Conservation (phyloP, 225 moss, liverwort and hornwort genomes). For the Marchantia polymorpha region DNA sequence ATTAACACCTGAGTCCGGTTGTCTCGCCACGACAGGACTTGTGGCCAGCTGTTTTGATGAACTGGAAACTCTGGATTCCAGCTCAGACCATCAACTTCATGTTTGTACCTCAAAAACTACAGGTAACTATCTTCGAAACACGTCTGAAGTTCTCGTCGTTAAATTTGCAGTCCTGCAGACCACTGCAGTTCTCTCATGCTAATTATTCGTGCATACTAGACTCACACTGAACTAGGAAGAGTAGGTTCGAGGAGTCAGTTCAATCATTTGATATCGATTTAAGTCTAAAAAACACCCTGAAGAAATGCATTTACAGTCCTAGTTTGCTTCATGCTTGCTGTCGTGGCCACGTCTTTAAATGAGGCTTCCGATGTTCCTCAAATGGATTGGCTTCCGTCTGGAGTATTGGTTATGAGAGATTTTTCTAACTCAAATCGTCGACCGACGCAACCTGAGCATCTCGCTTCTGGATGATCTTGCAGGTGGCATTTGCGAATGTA, state of each 20-base stretch:
- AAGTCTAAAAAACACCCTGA: no score
- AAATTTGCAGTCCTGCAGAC: background rate
- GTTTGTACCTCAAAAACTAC: conserved; percentile 43
- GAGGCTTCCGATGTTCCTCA: background rate
- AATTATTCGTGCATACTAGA: no score
- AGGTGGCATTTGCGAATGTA: conserved; percentile 48
- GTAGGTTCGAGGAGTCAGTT: no score
- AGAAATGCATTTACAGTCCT: no score
- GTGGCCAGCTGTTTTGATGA: conserved; percentile 31
- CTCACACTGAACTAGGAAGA: no score
- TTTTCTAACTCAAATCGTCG: background rate
- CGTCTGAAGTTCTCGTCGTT: background rate
- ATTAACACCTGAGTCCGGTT: background rate
- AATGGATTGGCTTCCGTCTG: background rate
- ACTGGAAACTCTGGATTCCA: conserved; percentile 49
- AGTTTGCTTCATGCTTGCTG: no score
- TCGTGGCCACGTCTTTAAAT: background rate
- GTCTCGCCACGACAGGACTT: conserved; percentile 35
- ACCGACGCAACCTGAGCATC: background rate
- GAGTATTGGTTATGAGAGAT: background rate
- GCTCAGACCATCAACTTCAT: conserved; percentile 46
- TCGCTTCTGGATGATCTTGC: background rate
- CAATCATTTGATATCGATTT: no score
- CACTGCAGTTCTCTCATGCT: background rate
- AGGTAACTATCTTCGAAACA: conserved; percentile 22